phyloP scores from a whole-genome alignment of 1,284 basidiomycete genomes.

The Golubevia pallescens region DNA sequence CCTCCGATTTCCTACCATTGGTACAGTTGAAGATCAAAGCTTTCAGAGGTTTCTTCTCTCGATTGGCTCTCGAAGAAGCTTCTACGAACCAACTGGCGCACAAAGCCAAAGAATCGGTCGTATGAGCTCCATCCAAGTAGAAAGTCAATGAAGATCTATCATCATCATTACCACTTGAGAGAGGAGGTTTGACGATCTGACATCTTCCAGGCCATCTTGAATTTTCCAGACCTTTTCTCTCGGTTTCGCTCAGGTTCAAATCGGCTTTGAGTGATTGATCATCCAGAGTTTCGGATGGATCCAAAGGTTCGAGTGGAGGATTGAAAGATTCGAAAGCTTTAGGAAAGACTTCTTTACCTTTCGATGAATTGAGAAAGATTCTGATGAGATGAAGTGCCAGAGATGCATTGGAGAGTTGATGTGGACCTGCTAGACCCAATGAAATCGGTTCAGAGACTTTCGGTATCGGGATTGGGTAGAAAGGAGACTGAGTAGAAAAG shows the following conservation, averaged over 20 bases:
- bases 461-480: too few species aligned
- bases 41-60: conserved; percentile 65
- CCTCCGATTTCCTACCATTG: conserved; percentile 79
- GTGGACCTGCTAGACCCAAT: conserved; percentile 81
- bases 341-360: conserved; percentile 28
- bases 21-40: conserved; percentile 96
- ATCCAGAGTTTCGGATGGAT: conserved; percentile 23
- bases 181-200: conserved; percentile 75
- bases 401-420: conserved; percentile 88
- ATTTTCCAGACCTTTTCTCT: conserved; percentile 73
- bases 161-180: neutral
- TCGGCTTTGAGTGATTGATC: neutral
- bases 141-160: neutral
- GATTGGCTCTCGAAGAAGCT: conserved; percentile 3
- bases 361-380: conserved; percentile 72
- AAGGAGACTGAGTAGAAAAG: neutral
- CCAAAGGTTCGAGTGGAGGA: conserved; percentile 43
- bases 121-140: conserved; percentile 94
- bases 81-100: conserved; percentile 81
- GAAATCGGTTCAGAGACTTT: conserved; percentile 5
- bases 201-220: conserved; percentile 96
- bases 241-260: conserved; percentile 68
- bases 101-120: conserved; percentile 83
- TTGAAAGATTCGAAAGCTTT: conserved; percentile 26
- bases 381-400: conserved; percentile 81